Evolutionary conservation across 805 yeast genomes (phyloP).

Genomic region (Barnettozyma pratensis): DNA sequence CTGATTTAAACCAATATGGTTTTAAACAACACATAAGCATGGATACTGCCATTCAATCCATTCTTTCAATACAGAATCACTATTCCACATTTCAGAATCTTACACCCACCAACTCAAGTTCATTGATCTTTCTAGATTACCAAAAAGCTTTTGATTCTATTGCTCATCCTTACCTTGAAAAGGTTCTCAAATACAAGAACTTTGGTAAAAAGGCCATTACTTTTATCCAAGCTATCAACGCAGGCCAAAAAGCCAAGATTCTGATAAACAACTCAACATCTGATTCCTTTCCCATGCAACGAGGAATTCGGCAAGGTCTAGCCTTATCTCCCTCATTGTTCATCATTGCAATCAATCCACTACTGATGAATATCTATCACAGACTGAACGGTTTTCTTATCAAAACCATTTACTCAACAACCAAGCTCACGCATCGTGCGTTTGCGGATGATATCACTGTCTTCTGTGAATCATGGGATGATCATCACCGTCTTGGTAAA

Average conservation of each 20-base stretch:
- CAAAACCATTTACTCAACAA: neutral
- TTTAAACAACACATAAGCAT: neutral
- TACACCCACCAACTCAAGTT: neutral
- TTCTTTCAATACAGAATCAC: neutral
- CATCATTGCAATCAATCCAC: neutral
- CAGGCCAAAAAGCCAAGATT: neutral
- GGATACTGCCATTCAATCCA: neutral
- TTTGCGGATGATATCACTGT: neutral
- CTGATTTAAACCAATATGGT: neutral
- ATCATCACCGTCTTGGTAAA: neutral
- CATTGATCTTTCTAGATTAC: neutral
- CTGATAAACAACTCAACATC: neutral
- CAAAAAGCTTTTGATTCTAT: neutral
- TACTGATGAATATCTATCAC: neutral
- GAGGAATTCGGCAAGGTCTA: neutral
- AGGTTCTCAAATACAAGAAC: neutral
- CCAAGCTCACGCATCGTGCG: neutral
- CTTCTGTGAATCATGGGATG: neutral
- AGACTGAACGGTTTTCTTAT: neutral
- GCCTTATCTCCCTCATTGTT: neutral
- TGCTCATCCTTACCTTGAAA: neutral
- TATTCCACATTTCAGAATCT: neutral
- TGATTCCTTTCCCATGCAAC: neutral
- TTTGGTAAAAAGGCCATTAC: neutral
- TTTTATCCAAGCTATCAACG: neutral